These are phyloP conservation scores for Parasarocladium wereldwijsianum DNA, from an alignment of 2,329 filamentous ascomycete species.

Conservation along the genomic window DNA sequence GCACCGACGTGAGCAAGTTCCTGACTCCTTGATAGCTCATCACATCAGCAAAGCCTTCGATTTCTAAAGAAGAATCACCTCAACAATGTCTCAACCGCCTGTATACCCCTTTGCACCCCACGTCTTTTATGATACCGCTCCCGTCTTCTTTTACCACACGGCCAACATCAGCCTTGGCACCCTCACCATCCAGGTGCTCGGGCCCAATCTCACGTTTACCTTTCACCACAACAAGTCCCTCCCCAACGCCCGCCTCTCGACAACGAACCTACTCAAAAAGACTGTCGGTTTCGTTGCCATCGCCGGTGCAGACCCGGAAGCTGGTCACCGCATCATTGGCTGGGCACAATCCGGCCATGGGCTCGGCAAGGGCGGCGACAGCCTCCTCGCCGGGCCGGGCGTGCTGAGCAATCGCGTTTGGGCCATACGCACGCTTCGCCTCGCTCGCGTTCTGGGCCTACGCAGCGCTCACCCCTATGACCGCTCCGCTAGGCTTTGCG, in stretches of 20 bases:
- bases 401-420: slow-evolving; percentile 17
- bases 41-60: slow-evolving; percentile 9
- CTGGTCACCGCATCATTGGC: slow-evolving; percentile 13
- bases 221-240: slow-evolving; percentile 15
- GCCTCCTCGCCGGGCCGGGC: slow-evolving; percentile 1
- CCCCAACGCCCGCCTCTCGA: not conserved
- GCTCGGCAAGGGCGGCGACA: slow-evolving; percentile 12
- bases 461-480: slow-evolving; percentile 16
- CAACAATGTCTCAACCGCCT: no score
- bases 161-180: slow-evolving; percentile 11
- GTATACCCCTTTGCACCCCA: not conserved
- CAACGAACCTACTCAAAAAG: slow-evolving; percentile 10
- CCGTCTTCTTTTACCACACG: slow-evolving; percentile 17
- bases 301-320: not conserved
- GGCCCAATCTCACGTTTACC: slow-evolving; percentile 15
- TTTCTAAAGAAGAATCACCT: no score
- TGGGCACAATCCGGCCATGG: slow-evolving; percentile 21
- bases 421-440: slow-evolving; percentile 13
- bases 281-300: slow-evolving; percentile 19
- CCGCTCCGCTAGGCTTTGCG: not conserved
- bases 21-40: no score
- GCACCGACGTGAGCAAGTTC: no score
- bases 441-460: slow-evolving; percentile 16
- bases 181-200: slow-evolving; percentile 16
- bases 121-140: slow-evolving; percentile 7